Percentiles rank a stretch among this genome's conserved stretches.
phyloP scores from a whole-genome alignment of 78 protist genomes.

The Capsaspora owczarzaki region DNA sequence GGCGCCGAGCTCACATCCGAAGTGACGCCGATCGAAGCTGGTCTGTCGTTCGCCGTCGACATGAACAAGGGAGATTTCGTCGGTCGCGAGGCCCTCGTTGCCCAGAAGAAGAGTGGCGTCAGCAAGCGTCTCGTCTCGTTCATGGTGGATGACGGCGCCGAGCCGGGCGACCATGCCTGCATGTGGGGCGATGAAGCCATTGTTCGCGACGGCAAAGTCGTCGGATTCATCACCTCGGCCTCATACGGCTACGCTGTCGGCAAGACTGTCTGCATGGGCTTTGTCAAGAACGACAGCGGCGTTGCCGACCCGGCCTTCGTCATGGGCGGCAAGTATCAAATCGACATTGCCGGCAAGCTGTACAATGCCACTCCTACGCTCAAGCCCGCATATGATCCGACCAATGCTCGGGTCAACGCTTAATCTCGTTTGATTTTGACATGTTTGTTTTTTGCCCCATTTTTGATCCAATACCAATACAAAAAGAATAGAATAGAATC shows the following conservation, averaged over 20 bases:
- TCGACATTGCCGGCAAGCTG: not conserved
- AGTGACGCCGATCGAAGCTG: conserved; percentile 38
- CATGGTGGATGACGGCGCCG: conserved; percentile 15
- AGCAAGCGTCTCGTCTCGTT: not conserved
- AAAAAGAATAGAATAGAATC: too few relatives aligned
- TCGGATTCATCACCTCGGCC: conserved; percentile 20
- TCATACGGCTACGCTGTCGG: conserved; percentile 45
- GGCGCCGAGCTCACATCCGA: conserved; percentile 37
- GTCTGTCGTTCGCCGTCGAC: conserved; percentile 29
- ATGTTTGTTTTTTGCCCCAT: too few relatives aligned
- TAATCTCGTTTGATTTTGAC: too few relatives aligned
- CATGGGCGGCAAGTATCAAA: conserved; percentile 2
- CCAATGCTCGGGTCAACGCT: conserved; percentile 14
- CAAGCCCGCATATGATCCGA: conserved; percentile 37
- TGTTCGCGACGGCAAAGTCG: conserved; percentile 19
- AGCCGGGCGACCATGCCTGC: too few relatives aligned
- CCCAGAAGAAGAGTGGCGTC: conserved; percentile 13
- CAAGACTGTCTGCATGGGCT: conserved; percentile 29
- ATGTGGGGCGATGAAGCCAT: conserved; percentile 22
- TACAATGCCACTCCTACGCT: conserved; percentile 3
- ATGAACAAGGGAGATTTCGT: conserved; percentile 17
- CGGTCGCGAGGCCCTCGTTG: conserved; percentile 17
- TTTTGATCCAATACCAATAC: too few relatives aligned
- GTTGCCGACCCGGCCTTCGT: not conserved
- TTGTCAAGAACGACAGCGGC: not conserved